Percentiles rank a stretch among this genome's conserved stretches.
These are phyloP conservation scores for Plasmodium vinckei DNA, from an alignment of 169 alveolate species.

Conservation along the genomic window DNA sequence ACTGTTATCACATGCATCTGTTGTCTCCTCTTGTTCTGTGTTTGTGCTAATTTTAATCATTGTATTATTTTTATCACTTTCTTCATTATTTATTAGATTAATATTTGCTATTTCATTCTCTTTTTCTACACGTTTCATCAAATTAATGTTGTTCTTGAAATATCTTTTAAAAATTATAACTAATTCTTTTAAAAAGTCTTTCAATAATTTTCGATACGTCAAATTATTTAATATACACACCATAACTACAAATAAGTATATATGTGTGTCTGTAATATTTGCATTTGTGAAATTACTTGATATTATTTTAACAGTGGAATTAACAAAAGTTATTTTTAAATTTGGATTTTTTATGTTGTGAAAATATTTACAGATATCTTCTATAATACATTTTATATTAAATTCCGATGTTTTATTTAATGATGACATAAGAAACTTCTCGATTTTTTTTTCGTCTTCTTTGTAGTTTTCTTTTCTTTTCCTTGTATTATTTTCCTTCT, in stretches of 20 bases:
- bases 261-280: slow-evolving; percentile 60
- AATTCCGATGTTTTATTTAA: slow-evolving; percentile 67
- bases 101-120: slow-evolving; percentile 34
- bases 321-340: slow-evolving; percentile 18
- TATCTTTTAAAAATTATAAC: slow-evolving; percentile 15
- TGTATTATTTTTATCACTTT: not conserved
- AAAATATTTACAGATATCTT: slow-evolving; percentile 69
- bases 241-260: slow-evolving; percentile 41
- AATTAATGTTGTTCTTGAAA: slow-evolving; percentile 31
- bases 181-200: slow-evolving; percentile 48
- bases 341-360: slow-evolving; percentile 26
- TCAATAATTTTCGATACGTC: slow-evolving; percentile 28
- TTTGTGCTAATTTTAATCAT: not conserved
- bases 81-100: not conserved
- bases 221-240: slow-evolving; percentile 61
- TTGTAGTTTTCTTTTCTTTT: slow-evolving; percentile 8
- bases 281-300: slow-evolving; percentile 49
- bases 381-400: slow-evolving; percentile 66
- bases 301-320: slow-evolving; percentile 10
- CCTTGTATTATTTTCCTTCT: slow-evolving; percentile 20
- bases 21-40: not conserved
- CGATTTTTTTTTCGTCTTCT: slow-evolving; percentile 56
- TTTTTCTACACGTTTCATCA: slow-evolving; percentile 36
- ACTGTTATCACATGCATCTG: not conserved
- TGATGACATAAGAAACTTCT: slow-evolving; percentile 42